Evolutionary conservation across 2,329 filamentous ascomycete species (phyloP).

Genomic region (Pseudonectria buxi): DNA sequence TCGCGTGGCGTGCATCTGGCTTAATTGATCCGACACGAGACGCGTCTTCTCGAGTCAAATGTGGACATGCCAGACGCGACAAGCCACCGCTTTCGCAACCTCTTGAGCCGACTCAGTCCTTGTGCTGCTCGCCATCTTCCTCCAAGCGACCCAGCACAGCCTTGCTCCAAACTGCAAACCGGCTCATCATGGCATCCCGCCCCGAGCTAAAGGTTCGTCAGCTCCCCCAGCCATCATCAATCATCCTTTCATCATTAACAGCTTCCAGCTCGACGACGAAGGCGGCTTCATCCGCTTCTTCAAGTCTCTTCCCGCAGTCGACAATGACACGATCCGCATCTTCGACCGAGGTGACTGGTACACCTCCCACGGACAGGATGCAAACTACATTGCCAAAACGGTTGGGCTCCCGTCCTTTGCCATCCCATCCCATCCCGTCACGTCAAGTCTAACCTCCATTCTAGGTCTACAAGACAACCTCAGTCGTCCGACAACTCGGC

Average conservation of each 20-base stretch:
- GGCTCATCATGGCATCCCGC: constrained; percentile 57
- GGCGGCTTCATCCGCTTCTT: constrained; percentile 95
- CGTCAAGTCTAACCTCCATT: not conserved
- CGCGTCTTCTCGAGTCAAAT: too few relatives aligned
- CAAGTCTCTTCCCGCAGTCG: constrained; percentile 68
- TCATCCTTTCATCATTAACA: constrained; percentile 1
- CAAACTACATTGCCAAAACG: constrained; percentile 72
- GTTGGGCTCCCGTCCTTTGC: constrained; percentile 37
- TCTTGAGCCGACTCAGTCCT: too few relatives aligned
- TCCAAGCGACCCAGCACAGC: too few relatives aligned
- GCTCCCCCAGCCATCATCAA: not conserved
- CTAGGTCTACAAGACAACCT: constrained; percentile 94
- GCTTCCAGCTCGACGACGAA: constrained; percentile 79
- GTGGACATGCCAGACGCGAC: too few relatives aligned
- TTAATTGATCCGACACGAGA: too few relatives aligned
- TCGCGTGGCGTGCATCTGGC: too few relatives aligned
- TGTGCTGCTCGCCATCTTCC: too few relatives aligned
- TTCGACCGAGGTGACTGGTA: constrained; percentile 96
- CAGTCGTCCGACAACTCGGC: constrained; percentile 85
- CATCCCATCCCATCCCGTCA: not conserved
- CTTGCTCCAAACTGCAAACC: constrained; percentile 2
- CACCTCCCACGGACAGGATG: constrained; percentile 84
- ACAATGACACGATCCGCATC: constrained; percentile 73
- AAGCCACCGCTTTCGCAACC: too few relatives aligned
- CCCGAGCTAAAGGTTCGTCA: constrained; percentile 60